These are phyloP conservation scores for Nakaseomyces bracarensis DNA, from an alignment of 1,139 yeast genomes.

Conservation along the genomic window DNA sequence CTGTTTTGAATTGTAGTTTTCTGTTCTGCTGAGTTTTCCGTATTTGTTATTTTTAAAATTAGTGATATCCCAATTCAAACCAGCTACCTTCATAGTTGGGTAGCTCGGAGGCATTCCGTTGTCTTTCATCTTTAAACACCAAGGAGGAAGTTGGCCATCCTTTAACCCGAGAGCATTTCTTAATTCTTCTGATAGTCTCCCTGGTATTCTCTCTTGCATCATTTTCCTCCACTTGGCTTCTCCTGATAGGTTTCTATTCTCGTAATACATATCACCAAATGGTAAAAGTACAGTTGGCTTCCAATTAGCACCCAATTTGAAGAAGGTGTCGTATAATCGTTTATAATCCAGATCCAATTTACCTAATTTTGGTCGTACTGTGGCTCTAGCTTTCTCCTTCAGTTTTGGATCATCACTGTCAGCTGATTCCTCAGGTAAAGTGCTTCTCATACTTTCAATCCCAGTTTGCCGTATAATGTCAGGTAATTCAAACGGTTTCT, in stretches of 20 bases:
- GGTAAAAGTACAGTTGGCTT: slow-evolving; percentile 53
- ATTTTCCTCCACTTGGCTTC: slow-evolving; percentile 32
- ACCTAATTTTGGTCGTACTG: slow-evolving; percentile 88
- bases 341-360: slow-evolving; percentile 79
- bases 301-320: slow-evolving; percentile 53
- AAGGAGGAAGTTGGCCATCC: slow-evolving; percentile 63
- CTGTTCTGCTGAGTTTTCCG: slow-evolving; percentile 30
- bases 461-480: slow-evolving; percentile 75
- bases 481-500: slow-evolving; percentile 70
- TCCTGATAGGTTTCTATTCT: slow-evolving; percentile 60
- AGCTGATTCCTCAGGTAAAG: slow-evolving; percentile 32
- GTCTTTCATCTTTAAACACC: slow-evolving; percentile 65
- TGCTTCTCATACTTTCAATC: slow-evolving; percentile 75
- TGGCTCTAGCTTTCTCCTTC: slow-evolving; percentile 70
- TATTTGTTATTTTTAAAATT: slow-evolving; percentile 25
- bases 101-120: slow-evolving; percentile 85
- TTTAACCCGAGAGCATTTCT: slow-evolving; percentile 64
- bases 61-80: slow-evolving; percentile 36
- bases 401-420: slow-evolving; percentile 43
- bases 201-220: slow-evolving; percentile 49
- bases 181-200: slow-evolving; percentile 51
- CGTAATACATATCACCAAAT: slow-evolving; percentile 75
- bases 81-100: slow-evolving; percentile 52
- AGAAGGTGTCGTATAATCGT: slow-evolving; percentile 78
- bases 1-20: slow-evolving; percentile 6